phyloP scores from a whole-genome alignment of 305 asterid genomes.

The Fraxinus angustifolia region DNA sequence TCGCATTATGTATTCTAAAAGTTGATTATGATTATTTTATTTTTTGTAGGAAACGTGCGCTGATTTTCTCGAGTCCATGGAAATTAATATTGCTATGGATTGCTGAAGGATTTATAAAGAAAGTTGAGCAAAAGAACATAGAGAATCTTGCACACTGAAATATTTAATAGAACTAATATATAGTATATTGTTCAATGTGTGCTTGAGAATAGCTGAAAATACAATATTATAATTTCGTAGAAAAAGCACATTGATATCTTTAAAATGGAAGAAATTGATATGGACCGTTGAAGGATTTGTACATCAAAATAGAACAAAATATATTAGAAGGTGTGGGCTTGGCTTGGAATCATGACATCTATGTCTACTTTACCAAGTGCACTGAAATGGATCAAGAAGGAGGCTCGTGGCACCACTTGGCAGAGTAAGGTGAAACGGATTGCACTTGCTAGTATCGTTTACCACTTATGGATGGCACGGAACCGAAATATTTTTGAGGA shows the following conservation, averaged over 20 bases:
- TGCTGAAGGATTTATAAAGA: background rate
- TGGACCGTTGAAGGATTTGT: background rate
- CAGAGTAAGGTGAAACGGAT: too few relatives aligned
- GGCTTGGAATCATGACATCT: too few relatives aligned
- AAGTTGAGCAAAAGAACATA: background rate
- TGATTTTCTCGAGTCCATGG: background rate
- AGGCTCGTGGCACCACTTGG: too few relatives aligned
- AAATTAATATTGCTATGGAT: background rate
- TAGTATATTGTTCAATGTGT: background rate
- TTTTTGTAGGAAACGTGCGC: too few relatives aligned
- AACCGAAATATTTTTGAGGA: too few relatives aligned
- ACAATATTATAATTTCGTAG: background rate
- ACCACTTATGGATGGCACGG: too few relatives aligned
- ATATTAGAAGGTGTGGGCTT: background rate
- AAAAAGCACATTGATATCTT: background rate
- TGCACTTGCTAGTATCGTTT: too few relatives aligned
- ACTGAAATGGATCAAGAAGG: too few relatives aligned
- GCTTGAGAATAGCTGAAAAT: too few relatives aligned
- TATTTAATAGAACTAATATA: background rate
- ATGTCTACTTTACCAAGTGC: too few relatives aligned
- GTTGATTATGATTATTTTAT: background rate
- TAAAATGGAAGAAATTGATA: background rate
- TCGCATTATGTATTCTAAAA: background rate
- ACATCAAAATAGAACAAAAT: too few relatives aligned
- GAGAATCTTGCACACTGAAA: background rate